Conservation (phyloP, 257 asterid species). For the Echium plantagineum region DNA sequence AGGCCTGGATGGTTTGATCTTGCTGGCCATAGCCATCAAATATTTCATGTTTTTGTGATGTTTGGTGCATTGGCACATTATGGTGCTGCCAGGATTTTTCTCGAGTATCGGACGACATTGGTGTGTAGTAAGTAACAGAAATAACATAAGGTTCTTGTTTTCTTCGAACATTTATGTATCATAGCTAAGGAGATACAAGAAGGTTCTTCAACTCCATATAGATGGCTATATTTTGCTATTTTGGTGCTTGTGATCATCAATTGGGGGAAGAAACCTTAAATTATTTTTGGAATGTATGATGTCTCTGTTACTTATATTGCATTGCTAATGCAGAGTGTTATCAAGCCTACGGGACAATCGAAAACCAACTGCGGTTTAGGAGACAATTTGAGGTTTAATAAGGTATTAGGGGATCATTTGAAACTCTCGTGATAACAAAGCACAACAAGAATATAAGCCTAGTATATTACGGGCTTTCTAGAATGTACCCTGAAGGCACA, state of each 20-base stretch:
- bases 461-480: too few relatives aligned
- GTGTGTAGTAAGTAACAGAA: slow-evolving; percentile 23
- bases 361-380: too few relatives aligned
- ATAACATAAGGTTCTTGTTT: neutral
- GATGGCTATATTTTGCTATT: neutral
- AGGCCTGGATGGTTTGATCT: slow-evolving; percentile 81
- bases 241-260: slow-evolving; percentile 16
- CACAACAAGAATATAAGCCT: too few relatives aligned
- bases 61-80: slow-evolving; percentile 90
- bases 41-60: slow-evolving; percentile 77
- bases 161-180: too few relatives aligned
- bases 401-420: too few relatives aligned
- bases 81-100: slow-evolving; percentile 70
- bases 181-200: neutral
- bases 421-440: too few relatives aligned
- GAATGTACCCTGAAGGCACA: too few relatives aligned
- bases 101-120: slow-evolving; percentile 36
- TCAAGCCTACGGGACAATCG: too few relatives aligned
- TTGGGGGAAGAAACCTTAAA: too few relatives aligned
- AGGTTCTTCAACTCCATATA: neutral
- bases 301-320: too few relatives aligned
- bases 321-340: too few relatives aligned
- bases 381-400: too few relatives aligned
- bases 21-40: slow-evolving; percentile 93
- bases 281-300: slow-evolving; percentile 2